Conservation (phyloP, 73 alveolate species). For the Symbiodinium natans region DNA sequence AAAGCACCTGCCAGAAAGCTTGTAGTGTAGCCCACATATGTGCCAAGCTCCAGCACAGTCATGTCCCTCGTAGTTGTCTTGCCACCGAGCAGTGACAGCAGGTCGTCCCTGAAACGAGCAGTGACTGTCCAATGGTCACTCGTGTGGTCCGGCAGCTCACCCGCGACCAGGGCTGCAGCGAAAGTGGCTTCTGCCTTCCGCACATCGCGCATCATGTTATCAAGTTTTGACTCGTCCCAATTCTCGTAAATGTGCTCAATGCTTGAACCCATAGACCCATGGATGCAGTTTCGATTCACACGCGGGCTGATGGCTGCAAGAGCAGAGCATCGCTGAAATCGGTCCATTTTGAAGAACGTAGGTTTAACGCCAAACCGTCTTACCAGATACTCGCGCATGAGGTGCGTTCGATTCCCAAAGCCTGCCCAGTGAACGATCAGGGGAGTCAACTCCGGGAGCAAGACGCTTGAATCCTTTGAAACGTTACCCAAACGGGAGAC, state of each 20-base stretch:
- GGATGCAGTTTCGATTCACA: not conserved
- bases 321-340: not conserved
- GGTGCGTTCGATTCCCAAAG: not conserved
- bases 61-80: not conserved
- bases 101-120: not conserved
- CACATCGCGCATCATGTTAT: not conserved
- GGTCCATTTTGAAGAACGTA: not conserved
- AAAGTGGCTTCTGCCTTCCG: not conserved
- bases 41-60: not conserved
- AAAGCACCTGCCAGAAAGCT: not conserved
- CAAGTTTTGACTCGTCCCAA: not conserved
- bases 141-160: not conserved
- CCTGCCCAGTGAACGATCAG: not conserved
- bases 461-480: no score
- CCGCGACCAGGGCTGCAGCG: not conserved
- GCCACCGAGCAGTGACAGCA: not conserved
- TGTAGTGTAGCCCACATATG: not conserved
- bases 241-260: not conserved
- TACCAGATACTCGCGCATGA: not conserved
- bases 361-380: not conserved
- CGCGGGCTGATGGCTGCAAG: not conserved
- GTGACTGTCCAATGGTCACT: not conserved
- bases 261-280: not conserved
- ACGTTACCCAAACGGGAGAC: not conserved
- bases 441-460: not conserved